phyloP scores from a whole-genome alignment of 257 asterid genomes.

The Solanum microdontum region DNA sequence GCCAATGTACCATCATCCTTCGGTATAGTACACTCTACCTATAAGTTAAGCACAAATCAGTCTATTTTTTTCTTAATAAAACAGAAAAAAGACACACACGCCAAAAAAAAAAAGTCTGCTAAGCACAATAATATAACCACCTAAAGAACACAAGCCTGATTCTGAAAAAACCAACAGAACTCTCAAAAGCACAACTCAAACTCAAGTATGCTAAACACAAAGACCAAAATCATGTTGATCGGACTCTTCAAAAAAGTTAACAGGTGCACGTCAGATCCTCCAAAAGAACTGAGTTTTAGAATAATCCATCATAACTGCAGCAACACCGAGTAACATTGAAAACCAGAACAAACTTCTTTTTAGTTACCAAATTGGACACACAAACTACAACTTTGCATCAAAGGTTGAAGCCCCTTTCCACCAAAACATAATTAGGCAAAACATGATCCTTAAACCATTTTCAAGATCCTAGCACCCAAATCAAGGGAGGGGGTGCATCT shows the following conservation, averaged over 20 bases:
- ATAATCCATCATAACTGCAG: neutral
- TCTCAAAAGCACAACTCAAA: neutral
- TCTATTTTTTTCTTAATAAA: neutral
- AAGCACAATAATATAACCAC: neutral
- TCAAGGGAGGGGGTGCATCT: neutral
- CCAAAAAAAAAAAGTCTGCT: no score
- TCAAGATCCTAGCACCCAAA: neutral
- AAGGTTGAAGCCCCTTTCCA: neutral
- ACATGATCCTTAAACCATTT: neutral
- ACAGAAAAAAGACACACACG: neutral
- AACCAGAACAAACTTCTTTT: neutral
- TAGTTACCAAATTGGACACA: neutral
- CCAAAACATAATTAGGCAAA: neutral
- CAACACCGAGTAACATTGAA: neutral
- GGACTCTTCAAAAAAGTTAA: neutral
- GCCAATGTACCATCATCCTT: slow-evolving; percentile 87
- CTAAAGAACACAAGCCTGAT: neutral
- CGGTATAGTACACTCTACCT: slow-evolving; percentile 96
- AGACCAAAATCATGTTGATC: neutral
- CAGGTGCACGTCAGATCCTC: neutral
- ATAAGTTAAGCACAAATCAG: neutral
- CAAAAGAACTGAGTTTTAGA: neutral
- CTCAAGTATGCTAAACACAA: neutral
- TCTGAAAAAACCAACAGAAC: neutral
- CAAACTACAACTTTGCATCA: neutral